Evolutionary conservation across 768 basidiomycete species (phyloP).

Genomic region (Tricholomella constricta): DNA sequence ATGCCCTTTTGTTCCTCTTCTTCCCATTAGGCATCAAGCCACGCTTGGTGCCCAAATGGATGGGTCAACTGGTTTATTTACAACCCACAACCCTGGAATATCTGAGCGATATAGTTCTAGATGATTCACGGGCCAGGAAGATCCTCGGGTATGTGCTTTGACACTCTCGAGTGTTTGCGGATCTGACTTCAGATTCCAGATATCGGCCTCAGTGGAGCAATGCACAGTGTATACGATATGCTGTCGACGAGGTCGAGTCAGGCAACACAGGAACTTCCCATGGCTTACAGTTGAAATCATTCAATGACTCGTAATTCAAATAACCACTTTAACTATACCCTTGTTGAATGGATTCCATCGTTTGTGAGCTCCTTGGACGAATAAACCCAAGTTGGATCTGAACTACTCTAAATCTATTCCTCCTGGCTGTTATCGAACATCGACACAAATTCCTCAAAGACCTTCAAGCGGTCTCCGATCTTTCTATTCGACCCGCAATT

Average conservation of each 20-base stretch:
- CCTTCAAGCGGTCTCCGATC: conserved; percentile 42
- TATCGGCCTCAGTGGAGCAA: conserved; percentile 33
- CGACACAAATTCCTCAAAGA: conserved; percentile 42
- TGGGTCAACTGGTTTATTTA: conserved; percentile 30
- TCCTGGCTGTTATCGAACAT: conserved; percentile 36
- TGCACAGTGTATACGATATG: conserved; percentile 32
- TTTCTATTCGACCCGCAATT: conserved; percentile 32
- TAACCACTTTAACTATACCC: not conserved
- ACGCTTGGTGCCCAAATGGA: conserved; percentile 28
- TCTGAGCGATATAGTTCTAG: conserved; percentile 29
- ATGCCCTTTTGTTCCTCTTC: conserved; percentile 15
- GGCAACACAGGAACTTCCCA: conserved; percentile 23
- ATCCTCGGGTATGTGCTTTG: conserved; percentile 28
- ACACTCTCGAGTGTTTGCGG: not conserved
- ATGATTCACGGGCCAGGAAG: conserved; percentile 35
- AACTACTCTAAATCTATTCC: too few species aligned
- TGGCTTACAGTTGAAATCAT: conserved; percentile 19
- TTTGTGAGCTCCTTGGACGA: not conserved
- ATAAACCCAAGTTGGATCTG: not conserved
- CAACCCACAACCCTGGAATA: conserved; percentile 35
- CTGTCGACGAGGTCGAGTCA: conserved; percentile 34
- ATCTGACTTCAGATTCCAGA: conserved; percentile 9
- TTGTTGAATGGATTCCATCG: too few species aligned
- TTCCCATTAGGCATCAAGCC: conserved; percentile 23
- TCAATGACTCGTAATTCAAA: not conserved